These are phyloP conservation scores for Talaromyces pinophilus DNA, from an alignment of 2,329 filamentous ascomycete species.

Conservation along the genomic window DNA sequence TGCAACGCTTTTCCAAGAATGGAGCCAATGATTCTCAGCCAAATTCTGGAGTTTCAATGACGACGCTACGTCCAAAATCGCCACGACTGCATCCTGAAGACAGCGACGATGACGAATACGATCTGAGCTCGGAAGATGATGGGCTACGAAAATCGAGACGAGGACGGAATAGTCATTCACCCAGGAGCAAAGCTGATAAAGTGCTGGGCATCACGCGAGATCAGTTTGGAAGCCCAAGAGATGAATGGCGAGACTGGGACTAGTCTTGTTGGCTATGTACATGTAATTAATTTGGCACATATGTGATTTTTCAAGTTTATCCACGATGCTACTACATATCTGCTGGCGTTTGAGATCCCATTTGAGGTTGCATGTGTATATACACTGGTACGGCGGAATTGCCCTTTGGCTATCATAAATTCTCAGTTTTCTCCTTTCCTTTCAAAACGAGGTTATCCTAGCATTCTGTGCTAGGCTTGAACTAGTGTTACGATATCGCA, in stretches of 20 bases:
- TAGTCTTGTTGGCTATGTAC: conserved; percentile 21
- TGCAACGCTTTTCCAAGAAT: conserved; percentile 24
- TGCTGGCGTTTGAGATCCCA: conserved; percentile 7
- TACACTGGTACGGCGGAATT: background rate
- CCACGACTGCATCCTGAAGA: conserved; percentile 40
- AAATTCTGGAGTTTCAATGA: conserved; percentile 46
- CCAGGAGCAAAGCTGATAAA: conserved; percentile 19
- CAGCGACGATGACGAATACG: conserved; percentile 36
- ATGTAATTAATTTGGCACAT: conserved; percentile 7
- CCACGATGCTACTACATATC: background rate
- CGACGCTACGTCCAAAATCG: conserved; percentile 44
- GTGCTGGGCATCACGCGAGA: conserved; percentile 17
- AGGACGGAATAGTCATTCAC: conserved; percentile 1
- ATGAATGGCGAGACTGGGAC: conserved; percentile 47
- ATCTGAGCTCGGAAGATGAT: conserved; percentile 26
- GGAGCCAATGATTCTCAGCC: conserved; percentile 29
- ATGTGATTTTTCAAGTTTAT: background rate
- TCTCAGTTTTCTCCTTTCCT: background rate
- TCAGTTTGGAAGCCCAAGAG: conserved; percentile 27
- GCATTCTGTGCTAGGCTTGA: background rate
- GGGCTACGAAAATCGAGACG: conserved; percentile 6
- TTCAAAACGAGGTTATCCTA: background rate
- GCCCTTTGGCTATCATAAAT: no score
- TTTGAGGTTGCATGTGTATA: background rate
- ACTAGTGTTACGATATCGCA: background rate